Evolutionary conservation across 768 basidiomycete species (phyloP), one percentile per base, ranked within the genome.

Genomic region (Leccinum uliginosum): DNA sequence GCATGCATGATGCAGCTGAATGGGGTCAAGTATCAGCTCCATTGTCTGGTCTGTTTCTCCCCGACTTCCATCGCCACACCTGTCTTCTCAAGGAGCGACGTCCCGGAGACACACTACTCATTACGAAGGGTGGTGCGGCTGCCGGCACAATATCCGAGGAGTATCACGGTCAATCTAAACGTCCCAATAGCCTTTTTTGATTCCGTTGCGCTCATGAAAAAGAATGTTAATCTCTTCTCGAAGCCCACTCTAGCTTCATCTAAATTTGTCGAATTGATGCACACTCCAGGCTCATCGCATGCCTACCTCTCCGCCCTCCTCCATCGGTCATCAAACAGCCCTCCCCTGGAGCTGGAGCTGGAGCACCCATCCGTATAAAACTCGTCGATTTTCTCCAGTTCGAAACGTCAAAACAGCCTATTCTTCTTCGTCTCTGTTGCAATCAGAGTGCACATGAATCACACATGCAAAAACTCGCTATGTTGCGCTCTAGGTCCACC

Each of bases 1-100:
- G 29, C 10, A 10, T 30, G 29, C n/a, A n/a, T n/a, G n/a, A n/a
- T n/a, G n/a, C 29, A 46, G 35, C 26, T 4, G 23, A 43, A 14
- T 8, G 38, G 19, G 9, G 47, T 17, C 7, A 24, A n/a, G 17
- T 38, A 30, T 45, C 23, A n/a, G 10, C 32, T 26, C 48, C 6
- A 11, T 35, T 12, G 6, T 38, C 15, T 17, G 24, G 15, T 19
- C 6, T 10, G n/a, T 34, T 23, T 27, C 38, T 40, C 24, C 2
- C 59, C 49, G 53, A 47, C 34, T 53, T 60, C 49, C 59, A 50
- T 26, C 29, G 23, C 14, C 19, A 19, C 43, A 14, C 10, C 40
- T 43, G 21, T 27, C 3, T n/a, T 2, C 32, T 50, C 19, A 1
- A 11, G 45, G 10, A 38, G 15, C 9, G 26, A 21, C 38, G 15